Base-by-base conservation (phyloP, 257 asterid species). In the Galeopsis tetrahit region DNA sequence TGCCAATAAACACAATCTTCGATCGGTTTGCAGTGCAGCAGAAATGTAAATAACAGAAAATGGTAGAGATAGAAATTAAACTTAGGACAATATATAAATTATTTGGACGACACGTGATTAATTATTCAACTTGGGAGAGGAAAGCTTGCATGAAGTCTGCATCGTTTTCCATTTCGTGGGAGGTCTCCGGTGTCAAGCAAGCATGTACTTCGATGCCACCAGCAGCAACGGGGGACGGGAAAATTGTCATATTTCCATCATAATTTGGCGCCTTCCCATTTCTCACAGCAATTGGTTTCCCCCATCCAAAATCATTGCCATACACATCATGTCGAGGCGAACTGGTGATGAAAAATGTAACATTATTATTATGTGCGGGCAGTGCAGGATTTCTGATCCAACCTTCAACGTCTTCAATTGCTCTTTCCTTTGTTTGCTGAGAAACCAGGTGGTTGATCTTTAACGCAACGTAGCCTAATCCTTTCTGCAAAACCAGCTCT, bases 301-400 rank as follows among this genome's bases (percentile, higher is more conserved):
- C 28, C 28, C 28, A 21, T 21, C 28, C 28, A 21, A 21, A 21
- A 21, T 21, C 28, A 21, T 21, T 21, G 28, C 28, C 28, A 21
- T 21, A 85, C 79, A 88, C 83, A 34, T 85, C 21, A 71, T 76
- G 76, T 62, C 88, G 60, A 0, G 89, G 88, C 8, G 94, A 88
- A 44, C 89, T 82, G 38, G 81, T 71, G 31, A 81, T 49, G n/a
- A 75, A 14, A 11, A 78, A 59, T 13, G 51, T 40, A 13, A 32
- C 7, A n/a, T 28, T 52, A 17, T 74, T 13, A 38, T 1, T 21
- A 21, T 21, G 28, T 21, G 28, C 55, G 32, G 2, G 7, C 2
- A 79, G 0, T 7, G 1, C 38, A 0, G 87, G 89, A n/a, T 58
- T 70, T 10, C 5, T n/a, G 51, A 52, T 68, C 87, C 85, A 84